phyloP scores from a whole-genome alignment of 768 basidiomycete genomes.

The Dioszegia crocea region DNA sequence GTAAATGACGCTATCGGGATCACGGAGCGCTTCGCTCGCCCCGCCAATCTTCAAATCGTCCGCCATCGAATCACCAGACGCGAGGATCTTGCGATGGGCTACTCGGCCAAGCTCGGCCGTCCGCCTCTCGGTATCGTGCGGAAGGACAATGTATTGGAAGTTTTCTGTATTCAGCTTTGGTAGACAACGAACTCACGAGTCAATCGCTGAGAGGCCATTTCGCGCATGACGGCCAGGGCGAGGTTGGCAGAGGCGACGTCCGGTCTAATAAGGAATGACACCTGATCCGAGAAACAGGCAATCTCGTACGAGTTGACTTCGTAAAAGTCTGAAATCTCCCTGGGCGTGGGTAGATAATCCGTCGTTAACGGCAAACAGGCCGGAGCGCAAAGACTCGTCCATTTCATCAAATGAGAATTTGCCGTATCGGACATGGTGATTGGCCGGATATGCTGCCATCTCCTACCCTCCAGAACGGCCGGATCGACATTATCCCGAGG shows the following conservation, averaged over 20 bases:
- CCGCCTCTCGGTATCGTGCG: conserved; percentile 17
- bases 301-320: conserved; percentile 85
- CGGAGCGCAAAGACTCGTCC: conserved; percentile 80
- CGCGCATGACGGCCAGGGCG: conserved; percentile 59
- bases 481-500: conserved; percentile 27
- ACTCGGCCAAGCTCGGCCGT: neutral
- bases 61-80: conserved; percentile 54
- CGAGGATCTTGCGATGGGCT: conserved; percentile 21
- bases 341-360: conserved; percentile 72
- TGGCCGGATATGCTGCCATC: conserved; percentile 86
- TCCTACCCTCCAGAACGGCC: conserved; percentile 56
- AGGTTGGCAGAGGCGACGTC: conserved; percentile 40
- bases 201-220: conserved; percentile 86
- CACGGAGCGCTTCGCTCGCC: conserved; percentile 49
- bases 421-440: conserved; percentile 60
- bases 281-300: conserved; percentile 75
- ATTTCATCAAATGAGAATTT: conserved; percentile 65
- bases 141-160: conserved; percentile 79
- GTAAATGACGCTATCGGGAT: conserved; percentile 65
- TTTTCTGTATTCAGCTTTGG: conserved; percentile 58
- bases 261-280: conserved; percentile 77
- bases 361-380: conserved; percentile 84
- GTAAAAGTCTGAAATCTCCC: conserved; percentile 69
- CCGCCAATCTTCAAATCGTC: conserved; percentile 54
- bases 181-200: conserved; percentile 36